Conservation (phyloP, 2,329 filamentous ascomycete genomes). For the Paraconiothyrium sp. region DNA sequence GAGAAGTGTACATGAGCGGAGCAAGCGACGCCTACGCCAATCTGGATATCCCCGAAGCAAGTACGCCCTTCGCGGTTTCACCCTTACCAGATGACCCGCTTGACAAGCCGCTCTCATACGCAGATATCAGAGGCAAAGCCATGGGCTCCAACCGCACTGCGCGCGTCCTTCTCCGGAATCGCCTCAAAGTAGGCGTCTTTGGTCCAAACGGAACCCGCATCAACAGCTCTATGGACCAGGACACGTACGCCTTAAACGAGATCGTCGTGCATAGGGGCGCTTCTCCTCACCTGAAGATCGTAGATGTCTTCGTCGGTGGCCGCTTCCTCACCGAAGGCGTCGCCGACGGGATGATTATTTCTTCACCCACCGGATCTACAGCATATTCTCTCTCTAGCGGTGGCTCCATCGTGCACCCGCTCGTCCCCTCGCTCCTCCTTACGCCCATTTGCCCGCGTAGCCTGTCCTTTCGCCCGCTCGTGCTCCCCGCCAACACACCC, state of each 20-base stretch:
- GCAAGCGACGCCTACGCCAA: constrained; percentile 61
- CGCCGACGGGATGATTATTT: constrained; percentile 93
- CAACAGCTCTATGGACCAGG: constrained; percentile 41
- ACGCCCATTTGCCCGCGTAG: constrained; percentile 95
- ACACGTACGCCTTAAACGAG: constrained; percentile 86
- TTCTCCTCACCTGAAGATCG: constrained; percentile 87
- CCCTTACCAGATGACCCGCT: constrained; percentile 66
- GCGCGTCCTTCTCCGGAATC: constrained; percentile 84
- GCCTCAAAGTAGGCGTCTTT: constrained; percentile 86
- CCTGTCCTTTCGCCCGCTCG: constrained; percentile 89
- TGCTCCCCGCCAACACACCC: constrained; percentile 85
- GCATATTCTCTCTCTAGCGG: constrained; percentile 95
- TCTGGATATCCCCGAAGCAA: constrained; percentile 76
- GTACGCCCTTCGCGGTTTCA: constrained; percentile 72
- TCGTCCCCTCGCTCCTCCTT: constrained; percentile 86
- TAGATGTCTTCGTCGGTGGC: constrained; percentile 89
- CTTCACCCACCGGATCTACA: constrained; percentile 92
- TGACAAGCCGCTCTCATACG: constrained; percentile 64
- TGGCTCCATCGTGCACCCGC: constrained; percentile 91
- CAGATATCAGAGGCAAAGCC: constrained; percentile 78
- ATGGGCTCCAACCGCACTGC: constrained; percentile 79
- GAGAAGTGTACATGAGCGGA: constrained; percentile 89
- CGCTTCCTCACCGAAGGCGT: constrained; percentile 93
- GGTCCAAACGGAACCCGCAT: constrained; percentile 69
- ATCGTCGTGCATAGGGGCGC: constrained; percentile 91